phyloP scores from a whole-genome alignment of 768 basidiomycete species.

The Leucosporidium scottii region DNA sequence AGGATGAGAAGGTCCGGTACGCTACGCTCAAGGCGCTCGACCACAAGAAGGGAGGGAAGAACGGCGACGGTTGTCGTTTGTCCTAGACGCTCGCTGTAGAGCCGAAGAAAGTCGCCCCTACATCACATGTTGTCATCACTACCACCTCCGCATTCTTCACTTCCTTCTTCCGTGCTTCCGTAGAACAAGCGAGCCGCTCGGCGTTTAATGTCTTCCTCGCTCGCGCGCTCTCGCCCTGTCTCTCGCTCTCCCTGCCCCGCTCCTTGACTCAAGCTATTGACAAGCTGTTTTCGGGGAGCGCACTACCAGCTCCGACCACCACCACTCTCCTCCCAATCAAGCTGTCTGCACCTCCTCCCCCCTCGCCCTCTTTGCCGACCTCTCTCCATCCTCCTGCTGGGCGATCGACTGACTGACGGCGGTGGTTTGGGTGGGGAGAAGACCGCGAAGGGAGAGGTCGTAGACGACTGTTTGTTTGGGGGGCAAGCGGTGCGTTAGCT shows the following conservation, averaged over 20 bases:
- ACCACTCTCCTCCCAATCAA: too few species aligned
- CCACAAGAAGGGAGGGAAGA: neutral
- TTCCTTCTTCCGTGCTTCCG: too few species aligned
- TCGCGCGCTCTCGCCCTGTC: too few species aligned
- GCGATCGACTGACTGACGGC: neutral
- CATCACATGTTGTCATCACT: too few species aligned
- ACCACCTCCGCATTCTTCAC: too few species aligned
- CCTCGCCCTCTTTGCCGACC: conserved; percentile 2
- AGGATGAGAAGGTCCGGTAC: conserved; percentile 32
- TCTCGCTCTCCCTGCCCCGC: too few species aligned
- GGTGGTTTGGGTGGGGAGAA: conserved; percentile 22
- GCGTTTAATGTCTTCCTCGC: too few species aligned
- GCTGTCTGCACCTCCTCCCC: neutral
- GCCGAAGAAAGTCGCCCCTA: too few species aligned
- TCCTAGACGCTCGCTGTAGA: conserved; percentile 5
- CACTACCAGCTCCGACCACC: too few species aligned
- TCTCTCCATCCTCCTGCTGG: neutral
- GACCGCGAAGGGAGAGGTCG: conserved; percentile 42
- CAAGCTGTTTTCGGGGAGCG: too few species aligned
- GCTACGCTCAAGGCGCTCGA: conserved; percentile 31
- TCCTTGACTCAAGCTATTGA: too few species aligned
- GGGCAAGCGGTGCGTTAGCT: neutral
- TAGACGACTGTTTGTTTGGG: conserved; percentile 39
- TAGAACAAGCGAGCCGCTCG: too few species aligned
- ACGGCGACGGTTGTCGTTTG: conserved; percentile 2